Base-by-base conservation (phyloP, 108 stramenopile genomes). In the Licmophora abbreviata region DNA sequence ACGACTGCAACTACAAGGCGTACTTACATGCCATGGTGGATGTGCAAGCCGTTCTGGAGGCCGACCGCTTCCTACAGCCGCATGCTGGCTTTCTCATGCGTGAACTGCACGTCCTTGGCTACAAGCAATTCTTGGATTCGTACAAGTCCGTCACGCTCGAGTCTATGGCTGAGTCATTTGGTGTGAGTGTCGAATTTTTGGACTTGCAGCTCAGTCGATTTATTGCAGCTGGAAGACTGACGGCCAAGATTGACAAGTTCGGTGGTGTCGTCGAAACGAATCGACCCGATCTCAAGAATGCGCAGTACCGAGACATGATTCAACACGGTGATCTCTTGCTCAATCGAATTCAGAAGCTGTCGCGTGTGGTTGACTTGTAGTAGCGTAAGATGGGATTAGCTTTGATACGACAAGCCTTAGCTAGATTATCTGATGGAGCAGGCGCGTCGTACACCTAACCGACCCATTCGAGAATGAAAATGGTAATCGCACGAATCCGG, bases 161-260 rank as follows among this genome's bases (percentile, higher is more conserved):
- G 25, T 79, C 81, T 54, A 97, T 99, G 96, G 95, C 98, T 4
- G 48, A 63, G 34, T 73, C 89, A 18, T 97, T 99, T 79, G 98
- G 98, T 36, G 92, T 99, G 6, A 64, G 73, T 8, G 58, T 57
- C 32, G 81, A 77, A 26, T 96, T 95, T 64, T 68, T 99, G 44
- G 98, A 99, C 67, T 48, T 69, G 37, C 95, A 97, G 62, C 86
- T 96, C 20, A 88, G 92, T 66, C 82, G 93, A 29, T 99, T 97
- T 74, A 97, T 99, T 63, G 93, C 95, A 14, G 88, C 95, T 1
- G 87, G 91, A 8, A 76, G 96, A 17, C 68, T 99, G 24, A 83
- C 83, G 43, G 98, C 96, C 44, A 96, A 97, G 72, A 97, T 99
- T 66, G 96, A 99, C 66, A 96, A 95, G 69, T 93, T 92, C 44